Conservation (phyloP, 257 asterid genomes). For the Verbascum thapsus region DNA sequence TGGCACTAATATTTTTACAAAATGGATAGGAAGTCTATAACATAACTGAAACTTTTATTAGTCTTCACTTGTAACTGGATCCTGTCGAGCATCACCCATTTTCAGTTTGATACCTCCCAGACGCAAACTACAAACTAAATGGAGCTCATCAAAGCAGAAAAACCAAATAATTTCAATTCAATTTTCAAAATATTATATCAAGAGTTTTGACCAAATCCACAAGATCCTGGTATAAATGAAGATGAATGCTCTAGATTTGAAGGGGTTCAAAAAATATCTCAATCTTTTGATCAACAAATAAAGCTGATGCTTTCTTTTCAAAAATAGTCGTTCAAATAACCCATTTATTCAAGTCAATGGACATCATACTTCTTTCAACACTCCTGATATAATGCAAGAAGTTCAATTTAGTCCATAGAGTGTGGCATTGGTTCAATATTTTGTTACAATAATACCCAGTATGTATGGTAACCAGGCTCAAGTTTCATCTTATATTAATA, state of each 20-base stretch:
- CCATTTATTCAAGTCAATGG: neutral
- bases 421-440: neutral
- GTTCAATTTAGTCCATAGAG: neutral
- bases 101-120: neutral
- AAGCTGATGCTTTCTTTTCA: neutral
- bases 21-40: neutral
- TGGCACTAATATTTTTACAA: neutral
- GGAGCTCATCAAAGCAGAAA: neutral
- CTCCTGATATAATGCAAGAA: neutral
- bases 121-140: neutral
- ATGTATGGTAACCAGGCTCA: neutral
- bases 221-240: neutral
- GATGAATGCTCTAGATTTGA: neutral
- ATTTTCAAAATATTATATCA: neutral
- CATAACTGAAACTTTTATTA: neutral
- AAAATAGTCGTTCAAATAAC: neutral
- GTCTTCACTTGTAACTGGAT: neutral
- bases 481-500: no score
- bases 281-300: neutral
- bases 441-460: constrained; percentile 2
- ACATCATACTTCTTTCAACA: neutral
- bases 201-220: neutral
- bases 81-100: neutral
- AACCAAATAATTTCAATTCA: neutral
- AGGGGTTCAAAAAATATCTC: neutral